Conservation (phyloP, 2,329 filamentous ascomycete genomes). For the Fusarium siculi region DNA sequence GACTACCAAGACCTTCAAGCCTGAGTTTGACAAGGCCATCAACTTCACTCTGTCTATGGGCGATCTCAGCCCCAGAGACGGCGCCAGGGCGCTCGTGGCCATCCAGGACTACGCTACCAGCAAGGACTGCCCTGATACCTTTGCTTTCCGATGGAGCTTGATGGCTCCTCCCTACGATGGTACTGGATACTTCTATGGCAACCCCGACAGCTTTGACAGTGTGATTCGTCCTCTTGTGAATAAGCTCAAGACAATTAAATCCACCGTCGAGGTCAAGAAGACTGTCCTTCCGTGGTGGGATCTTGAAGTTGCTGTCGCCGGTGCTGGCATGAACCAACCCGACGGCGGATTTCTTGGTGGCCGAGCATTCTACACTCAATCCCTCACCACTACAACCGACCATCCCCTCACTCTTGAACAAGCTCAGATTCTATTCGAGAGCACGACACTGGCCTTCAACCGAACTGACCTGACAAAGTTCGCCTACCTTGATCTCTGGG, state of each 20-base stretch:
- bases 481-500: conserved; percentile 43
- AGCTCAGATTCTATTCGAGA: conserved; percentile 26
- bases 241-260: conserved; percentile 24
- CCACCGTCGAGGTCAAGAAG: conserved; percentile 17
- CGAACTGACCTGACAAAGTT: conserved; percentile 38
- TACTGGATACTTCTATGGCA: conserved; percentile 42
- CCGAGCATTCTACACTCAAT: conserved; percentile 38
- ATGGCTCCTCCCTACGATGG: conserved; percentile 23
- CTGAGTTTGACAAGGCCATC: conserved; percentile 32
- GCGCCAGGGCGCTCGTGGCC: conserved; percentile 34
- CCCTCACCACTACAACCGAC: conserved; percentile 36
- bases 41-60: conserved; percentile 39
- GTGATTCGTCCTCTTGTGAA: conserved; percentile 24
- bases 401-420: conserved; percentile 38
- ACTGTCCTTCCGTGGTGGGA: conserved; percentile 40
- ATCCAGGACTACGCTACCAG: conserved; percentile 36
- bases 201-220: conserved; percentile 34
- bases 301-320: conserved; percentile 31
- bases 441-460: conserved; percentile 36
- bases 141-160: conserved; percentile 40
- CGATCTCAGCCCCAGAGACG: conserved; percentile 13
- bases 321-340: conserved; percentile 36
- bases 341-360: conserved; percentile 36
- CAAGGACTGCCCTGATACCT: conserved; percentile 30
- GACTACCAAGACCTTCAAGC: conserved; percentile 40